phyloP scores from a whole-genome alignment of 106 monocot genomes.

The Dendrobium nobile region DNA sequence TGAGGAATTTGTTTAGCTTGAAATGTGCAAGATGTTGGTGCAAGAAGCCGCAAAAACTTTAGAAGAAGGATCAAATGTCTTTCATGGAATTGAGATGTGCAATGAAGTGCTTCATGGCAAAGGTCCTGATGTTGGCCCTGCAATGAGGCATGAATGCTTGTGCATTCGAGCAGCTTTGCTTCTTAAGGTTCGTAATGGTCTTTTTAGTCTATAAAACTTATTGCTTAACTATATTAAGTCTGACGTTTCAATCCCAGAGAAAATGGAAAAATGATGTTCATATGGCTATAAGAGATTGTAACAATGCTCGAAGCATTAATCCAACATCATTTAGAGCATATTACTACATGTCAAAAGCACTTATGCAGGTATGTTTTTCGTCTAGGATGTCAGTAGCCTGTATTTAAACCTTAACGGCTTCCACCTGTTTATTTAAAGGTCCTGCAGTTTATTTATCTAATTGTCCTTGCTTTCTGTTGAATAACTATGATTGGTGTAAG shows the following conservation, averaged over 20 bases:
- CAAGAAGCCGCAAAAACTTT: slow-evolving; percentile 49
- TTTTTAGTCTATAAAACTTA: not conserved
- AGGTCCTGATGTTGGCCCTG: slow-evolving; percentile 43
- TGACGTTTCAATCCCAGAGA: slow-evolving; percentile 53
- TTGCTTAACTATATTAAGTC: not conserved
- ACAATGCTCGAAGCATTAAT: slow-evolving; percentile 52
- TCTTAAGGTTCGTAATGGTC: slow-evolving; percentile 62
- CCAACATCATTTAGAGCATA: slow-evolving; percentile 58
- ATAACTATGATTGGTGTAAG: slow-evolving; percentile 10
- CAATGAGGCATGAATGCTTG: slow-evolving; percentile 61
- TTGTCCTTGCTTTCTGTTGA: not conserved
- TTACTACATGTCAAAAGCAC: slow-evolving; percentile 80
- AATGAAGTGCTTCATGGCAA: slow-evolving; percentile 75
- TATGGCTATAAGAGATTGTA: slow-evolving; percentile 93
- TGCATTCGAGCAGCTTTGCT: slow-evolving; percentile 84
- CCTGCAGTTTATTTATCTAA: not conserved
- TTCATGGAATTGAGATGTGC: slow-evolving; percentile 84
- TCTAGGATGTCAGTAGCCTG: not conserved
- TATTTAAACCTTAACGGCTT: not conserved
- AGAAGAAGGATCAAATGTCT: slow-evolving; percentile 42
- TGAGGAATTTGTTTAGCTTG: slow-evolving; percentile 36
- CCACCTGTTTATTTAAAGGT: not conserved
- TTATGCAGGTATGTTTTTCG: slow-evolving; percentile 51
- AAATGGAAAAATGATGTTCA: slow-evolving; percentile 97
- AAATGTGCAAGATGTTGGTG: slow-evolving; percentile 49